Evolutionary conservation across 495 filamentous ascomycete genomes (phyloP), one percentile per base, ranked within the genome.

Genomic region (Neurospora sp.): DNA sequence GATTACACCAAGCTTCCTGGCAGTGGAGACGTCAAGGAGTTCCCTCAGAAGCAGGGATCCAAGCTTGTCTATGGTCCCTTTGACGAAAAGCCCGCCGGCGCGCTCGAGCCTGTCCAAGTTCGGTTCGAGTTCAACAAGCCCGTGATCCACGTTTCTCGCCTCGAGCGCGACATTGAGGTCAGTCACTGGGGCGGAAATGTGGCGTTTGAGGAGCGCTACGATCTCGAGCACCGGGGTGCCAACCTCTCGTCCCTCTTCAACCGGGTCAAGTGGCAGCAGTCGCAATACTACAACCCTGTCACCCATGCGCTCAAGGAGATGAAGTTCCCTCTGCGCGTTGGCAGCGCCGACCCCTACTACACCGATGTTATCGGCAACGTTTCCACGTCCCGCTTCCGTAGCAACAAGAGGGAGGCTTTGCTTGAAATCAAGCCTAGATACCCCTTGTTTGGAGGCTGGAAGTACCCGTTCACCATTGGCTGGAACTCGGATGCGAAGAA

Each of bases 181-280:
- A 96, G 92, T 76, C 96, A 98, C 81, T 99, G 96, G 96, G 96
- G 96, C 74, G 96, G 96, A 35, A 98, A 98, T 80, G 83, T 98
- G 48, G 96, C 95, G 0, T 92, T 92, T 37, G 96, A 99, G 81
- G 96, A 99, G 81, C 90, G 94, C 70, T 98, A 97, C 86, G 92
- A 90, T 83, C 88, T 98, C 75, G 88, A 88, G 78, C 97, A 98
- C 86, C 88, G 90, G 70, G 96, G 89, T 72, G 97, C 96, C 18
- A 87, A 91, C 79, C 90, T 99, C 41, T 88, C 90, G 41, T 89
- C 90, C 72, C 91, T 95, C 14, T 99, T 99, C 87, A 91, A 88
- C 71, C 91, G 96, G 54, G 92, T 97, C 39, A 89, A 91, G 75
- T 99, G 92, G 91, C 88, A 90, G 48, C 89, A 91, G 71, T 81